phyloP scores from a whole-genome alignment of 768 basidiomycete genomes.

The Fibroporia radiculosa region DNA sequence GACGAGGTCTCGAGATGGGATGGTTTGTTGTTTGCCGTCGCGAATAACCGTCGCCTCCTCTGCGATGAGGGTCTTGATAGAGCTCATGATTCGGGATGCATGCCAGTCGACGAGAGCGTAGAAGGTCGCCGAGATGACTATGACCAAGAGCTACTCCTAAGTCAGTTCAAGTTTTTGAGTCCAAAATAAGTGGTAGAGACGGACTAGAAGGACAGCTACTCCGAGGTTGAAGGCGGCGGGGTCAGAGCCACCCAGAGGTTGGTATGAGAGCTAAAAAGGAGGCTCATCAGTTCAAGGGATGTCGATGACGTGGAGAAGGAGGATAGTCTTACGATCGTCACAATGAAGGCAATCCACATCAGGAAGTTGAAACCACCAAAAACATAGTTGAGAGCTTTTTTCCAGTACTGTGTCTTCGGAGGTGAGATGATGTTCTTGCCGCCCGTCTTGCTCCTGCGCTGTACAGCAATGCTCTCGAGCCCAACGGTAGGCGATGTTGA shows the following conservation, averaged over 20 bases:
- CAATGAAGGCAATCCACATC: slow-evolving; percentile 47
- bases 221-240: slow-evolving; percentile 51
- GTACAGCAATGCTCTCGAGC: slow-evolving; percentile 40
- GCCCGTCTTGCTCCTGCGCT: slow-evolving; percentile 33
- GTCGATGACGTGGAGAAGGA: slow-evolving; percentile 8
- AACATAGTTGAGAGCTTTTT: slow-evolving; percentile 44
- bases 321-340: slow-evolving; percentile 29
- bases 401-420: slow-evolving; percentile 38
- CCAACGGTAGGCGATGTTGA: slow-evolving; percentile 38
- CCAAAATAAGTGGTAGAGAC: slow-evolving; percentile 27
- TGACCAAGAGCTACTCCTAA: slow-evolving; percentile 30
- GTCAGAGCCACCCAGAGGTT: slow-evolving; percentile 46
- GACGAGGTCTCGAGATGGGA: slow-evolving; percentile 49
- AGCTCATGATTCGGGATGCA: slow-evolving; percentile 50
- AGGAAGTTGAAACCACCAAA: slow-evolving; percentile 54
- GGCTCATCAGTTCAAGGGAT: background rate
- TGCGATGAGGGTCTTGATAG: slow-evolving; percentile 59
- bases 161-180: slow-evolving; percentile 24
- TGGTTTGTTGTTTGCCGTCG: slow-evolving; percentile 36
- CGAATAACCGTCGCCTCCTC: slow-evolving; percentile 56
- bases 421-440: slow-evolving; percentile 48
- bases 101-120: slow-evolving; percentile 50
- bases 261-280: slow-evolving; percentile 37
- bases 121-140: slow-evolving; percentile 34
- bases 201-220: slow-evolving; percentile 47